These are phyloP conservation scores for Apophysomyces variabilis DNA, from an alignment of 371 early-diverging fungal genomes.

Conservation along the genomic window DNA sequence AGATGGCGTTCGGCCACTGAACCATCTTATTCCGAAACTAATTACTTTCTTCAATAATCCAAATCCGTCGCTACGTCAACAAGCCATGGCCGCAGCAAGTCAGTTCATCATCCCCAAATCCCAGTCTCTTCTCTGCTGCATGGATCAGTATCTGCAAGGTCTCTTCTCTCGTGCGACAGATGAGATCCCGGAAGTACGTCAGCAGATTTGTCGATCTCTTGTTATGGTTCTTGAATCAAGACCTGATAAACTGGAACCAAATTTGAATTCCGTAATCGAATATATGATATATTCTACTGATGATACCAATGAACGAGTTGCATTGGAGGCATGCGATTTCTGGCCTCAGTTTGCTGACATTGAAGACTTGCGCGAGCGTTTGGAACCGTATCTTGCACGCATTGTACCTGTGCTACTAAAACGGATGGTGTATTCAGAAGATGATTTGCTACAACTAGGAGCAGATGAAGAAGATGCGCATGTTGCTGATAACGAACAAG, in stretches of 20 bases:
- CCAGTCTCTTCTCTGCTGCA: constrained; percentile 62
- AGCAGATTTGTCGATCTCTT: constrained; percentile 88
- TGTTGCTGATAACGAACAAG: constrained; percentile 80
- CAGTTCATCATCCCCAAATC: constrained; percentile 76
- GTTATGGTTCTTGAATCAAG: constrained; percentile 83
- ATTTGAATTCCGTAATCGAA: constrained; percentile 77
- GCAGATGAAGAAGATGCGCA: constrained; percentile 75
- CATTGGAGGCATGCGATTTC: constrained; percentile 96
- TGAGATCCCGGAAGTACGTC: constrained; percentile 72
- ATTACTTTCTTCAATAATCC: constrained; percentile 75
- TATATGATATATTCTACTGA: constrained; percentile 92
- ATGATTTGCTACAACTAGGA: constrained; percentile 77
- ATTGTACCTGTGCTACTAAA: constrained; percentile 86
- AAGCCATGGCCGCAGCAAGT: constrained; percentile 78
- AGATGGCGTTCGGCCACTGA: constrained; percentile 70
- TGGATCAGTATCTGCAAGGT: constrained; percentile 74
- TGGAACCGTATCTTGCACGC: constrained; percentile 75
- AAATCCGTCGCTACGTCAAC: constrained; percentile 69
- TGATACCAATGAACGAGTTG: constrained; percentile 79
- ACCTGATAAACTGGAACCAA: constrained; percentile 78
- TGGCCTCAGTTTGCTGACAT: constrained; percentile 92
- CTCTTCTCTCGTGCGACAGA: constrained; percentile 80
- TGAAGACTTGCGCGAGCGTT: constrained; percentile 66
- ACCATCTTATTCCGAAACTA: constrained; percentile 81
- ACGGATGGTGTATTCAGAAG: constrained; percentile 91